phyloP scores from a whole-genome alignment of 306 rosid species.

The Glycine latifolia region DNA sequence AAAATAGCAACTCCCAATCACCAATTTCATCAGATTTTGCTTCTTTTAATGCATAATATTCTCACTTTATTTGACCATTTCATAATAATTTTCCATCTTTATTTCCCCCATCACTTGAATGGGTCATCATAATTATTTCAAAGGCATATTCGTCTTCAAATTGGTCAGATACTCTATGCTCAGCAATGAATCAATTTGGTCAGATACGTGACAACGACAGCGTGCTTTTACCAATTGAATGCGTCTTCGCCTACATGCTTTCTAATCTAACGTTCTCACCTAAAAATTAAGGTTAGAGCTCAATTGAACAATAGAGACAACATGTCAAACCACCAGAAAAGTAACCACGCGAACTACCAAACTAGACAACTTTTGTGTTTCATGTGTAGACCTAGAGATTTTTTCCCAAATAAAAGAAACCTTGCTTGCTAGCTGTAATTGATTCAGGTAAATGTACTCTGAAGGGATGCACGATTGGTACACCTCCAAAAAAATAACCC shows the following conservation, averaged over 20 bases:
- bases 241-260: background rate
- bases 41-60: background rate
- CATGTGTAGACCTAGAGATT: no score
- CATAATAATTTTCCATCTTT: background rate
- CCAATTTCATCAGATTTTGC: background rate
- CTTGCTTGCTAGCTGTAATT: no score
- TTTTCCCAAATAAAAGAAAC: no score
- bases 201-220: background rate
- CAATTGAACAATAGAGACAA: background rate
- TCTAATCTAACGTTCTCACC: background rate
- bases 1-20: no score
- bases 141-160: constrained; percentile 8
- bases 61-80: background rate
- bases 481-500: background rate
- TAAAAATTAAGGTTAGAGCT: background rate
- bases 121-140: background rate
- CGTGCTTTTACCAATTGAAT: background rate
- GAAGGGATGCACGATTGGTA: background rate
- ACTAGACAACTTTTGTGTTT: background rate
- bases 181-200: background rate
- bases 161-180: background rate
- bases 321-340: background rate
- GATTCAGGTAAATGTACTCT: background rate
- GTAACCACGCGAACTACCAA: background rate
- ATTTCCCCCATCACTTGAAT: background rate